Evolutionary conservation across 257 asterid genomes (phyloP), one percentile per base, ranked within the genome.

Genomic region (Vinca minor): DNA sequence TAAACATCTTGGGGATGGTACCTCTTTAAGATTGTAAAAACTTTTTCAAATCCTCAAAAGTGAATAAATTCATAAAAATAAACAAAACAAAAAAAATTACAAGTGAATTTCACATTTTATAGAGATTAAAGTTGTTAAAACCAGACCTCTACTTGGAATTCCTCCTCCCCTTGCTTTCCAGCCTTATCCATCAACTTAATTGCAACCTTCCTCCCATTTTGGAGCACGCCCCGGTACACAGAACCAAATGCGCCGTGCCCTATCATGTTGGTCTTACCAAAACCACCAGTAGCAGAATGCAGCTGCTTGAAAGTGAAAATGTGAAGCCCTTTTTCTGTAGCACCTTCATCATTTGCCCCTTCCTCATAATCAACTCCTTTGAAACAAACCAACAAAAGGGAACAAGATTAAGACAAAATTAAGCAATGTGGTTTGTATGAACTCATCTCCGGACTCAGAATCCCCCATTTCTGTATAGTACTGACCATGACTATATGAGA

Each of bases 111-210:
- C 50, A 47, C 52, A 36, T 23, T 18, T 10, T 49, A 35, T 7
- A 36, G 12, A 34, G 42, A 25, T 54, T 23, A 41, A 14, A 39
- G 52, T 21, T 23, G 47, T 41, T 0, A 61, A 42, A 42, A 62
- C 52, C 66, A 62, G 14, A 70, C 98, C 98, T 91, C 96, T 38
- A 88, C 95, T 42, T 85, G 75, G 59, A 91, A 91, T 65, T 88
- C 98, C 20, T 88, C 94, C 64, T 86, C 98, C 46, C 96, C 98
- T 64, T 91, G 96, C 70, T 86, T 82, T 48, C 98, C 96, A 74
- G 83, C 85, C 74, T 80, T 84, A 77, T 91, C 95, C 98, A 91
- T 88, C 80, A 84, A 73, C 87, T 91, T 88, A 77, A 91, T 78
- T 0, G 98, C 98, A 73, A 88, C 95, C 75, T 84, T 88, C 76